phyloP scores from a whole-genome alignment of 495 filamentous ascomycete species.

The Parathielavia hyrcaniae region DNA sequence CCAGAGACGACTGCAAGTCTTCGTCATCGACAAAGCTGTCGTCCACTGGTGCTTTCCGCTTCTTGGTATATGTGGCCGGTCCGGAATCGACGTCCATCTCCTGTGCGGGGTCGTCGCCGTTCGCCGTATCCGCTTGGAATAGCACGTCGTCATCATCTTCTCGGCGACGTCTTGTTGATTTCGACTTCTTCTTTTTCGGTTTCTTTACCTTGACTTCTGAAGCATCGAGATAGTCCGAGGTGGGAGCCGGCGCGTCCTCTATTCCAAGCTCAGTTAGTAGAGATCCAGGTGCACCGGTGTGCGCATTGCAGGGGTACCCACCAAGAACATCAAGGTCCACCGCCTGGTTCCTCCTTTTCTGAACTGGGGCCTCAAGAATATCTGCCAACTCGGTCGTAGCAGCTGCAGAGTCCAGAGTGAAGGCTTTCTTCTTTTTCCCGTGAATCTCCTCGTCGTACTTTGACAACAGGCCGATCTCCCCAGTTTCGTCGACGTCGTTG shows the following conservation, averaged over 20 bases:
- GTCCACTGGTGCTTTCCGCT: constrained; percentile 54
- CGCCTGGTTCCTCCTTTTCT: constrained; percentile 57
- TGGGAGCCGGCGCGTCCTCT: constrained; percentile 48
- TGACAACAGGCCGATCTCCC: constrained; percentile 59
- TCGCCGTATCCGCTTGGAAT: constrained; percentile 42
- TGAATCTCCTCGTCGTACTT: constrained; percentile 96
- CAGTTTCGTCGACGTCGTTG: constrained; percentile 61
- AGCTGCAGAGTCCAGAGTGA: constrained; percentile 74
- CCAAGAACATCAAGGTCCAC: constrained; percentile 69
- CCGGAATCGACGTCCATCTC: constrained; percentile 74
- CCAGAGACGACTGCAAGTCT: constrained; percentile 79
- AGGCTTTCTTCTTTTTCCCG: constrained; percentile 82
- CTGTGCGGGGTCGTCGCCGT: constrained; percentile 41
- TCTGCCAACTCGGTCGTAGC: constrained; percentile 57
- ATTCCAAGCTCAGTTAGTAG: constrained; percentile 38
- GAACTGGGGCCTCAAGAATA: constrained; percentile 50
- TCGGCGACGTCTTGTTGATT: constrained; percentile 61
- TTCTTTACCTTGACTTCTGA: constrained; percentile 86
- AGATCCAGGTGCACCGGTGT: neutral
- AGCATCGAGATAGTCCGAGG: constrained; percentile 82
- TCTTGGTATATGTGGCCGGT: constrained; percentile 44
- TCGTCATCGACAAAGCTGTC: constrained; percentile 83
- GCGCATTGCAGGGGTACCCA: constrained; percentile 21
- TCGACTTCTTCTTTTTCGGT: constrained; percentile 86
- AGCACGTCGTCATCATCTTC: constrained; percentile 71